Base-by-base conservation (phyloP, 2,329 filamentous ascomycete genomes). In the Fusarium domesticum region DNA sequence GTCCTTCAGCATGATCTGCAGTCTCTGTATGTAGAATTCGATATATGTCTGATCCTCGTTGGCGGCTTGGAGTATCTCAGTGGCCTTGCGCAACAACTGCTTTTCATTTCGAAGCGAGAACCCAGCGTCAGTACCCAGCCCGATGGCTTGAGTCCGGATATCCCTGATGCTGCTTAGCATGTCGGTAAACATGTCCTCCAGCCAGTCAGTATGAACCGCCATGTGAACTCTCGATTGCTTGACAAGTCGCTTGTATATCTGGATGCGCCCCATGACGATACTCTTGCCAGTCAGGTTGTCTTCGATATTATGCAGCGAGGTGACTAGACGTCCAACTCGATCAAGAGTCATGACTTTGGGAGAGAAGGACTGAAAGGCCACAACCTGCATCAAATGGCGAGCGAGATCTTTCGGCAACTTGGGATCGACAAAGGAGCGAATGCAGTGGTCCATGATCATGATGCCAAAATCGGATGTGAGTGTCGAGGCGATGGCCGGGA, bases 401-500 rank as follows among this genome's bases (percentile, higher is more conserved):
- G 87, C 75, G 8, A 95, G 73, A 14, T 88, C 83, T 58, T 97
- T 97, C 1, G 90, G 80, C 14, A 81, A 72, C 4, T 76, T 71
- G 3, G 74, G 64, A 48, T 92, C 83, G 57, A 87, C 80, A 40
- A 96, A 81, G 8, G 80, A 81, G 37, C 78, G 78, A 48, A 95
- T 87, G 40, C 85, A 83, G 52, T 91, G 84, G 45, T 97, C 91
- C 31, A 96, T 70, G 41, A 96, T 75, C 62, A 89, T 93, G 14
- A 81, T 67, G 41, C 83, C 84, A 62, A 96, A 95, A 19, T 96
- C 89, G 42, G 84, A 81, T 11, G 86, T 77, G 33, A 97, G 74
- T 14, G 80, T 78, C 2, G 80, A 78, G 5, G 84, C 80, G 38
- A 92, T 80, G n/a, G 81, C 78, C 5, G 80, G 75, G 47, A 88